Percentiles rank a stretch among this genome's conserved stretches.
These are phyloP conservation scores for Sclerotinia trifoliorum DNA, from an alignment of 2,329 filamentous ascomycete species.

Conservation along the genomic window DNA sequence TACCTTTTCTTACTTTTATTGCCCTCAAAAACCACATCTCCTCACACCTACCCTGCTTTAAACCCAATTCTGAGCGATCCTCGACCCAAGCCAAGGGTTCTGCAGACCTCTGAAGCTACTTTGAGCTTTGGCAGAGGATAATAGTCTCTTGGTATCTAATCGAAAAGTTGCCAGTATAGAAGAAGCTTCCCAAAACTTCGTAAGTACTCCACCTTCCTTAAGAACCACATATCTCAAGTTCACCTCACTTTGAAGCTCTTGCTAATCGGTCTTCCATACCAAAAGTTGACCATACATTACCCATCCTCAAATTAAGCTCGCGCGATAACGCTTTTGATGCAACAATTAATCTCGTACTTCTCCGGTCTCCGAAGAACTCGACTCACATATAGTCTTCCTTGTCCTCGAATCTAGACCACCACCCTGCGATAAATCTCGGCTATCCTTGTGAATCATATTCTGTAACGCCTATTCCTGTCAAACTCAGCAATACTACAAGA, in stretches of 20 bases:
- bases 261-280: neutral
- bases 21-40: fast-evolving
- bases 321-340: neutral
- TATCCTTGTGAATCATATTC: neutral
- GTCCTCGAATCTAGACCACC: neutral
- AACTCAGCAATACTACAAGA: neutral
- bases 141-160: neutral
- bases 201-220: neutral
- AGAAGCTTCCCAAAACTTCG: neutral
- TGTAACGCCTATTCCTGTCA: neutral
- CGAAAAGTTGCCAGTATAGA: neutral
- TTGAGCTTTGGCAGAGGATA: no score
- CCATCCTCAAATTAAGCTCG: no score
- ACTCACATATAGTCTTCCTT: neutral
- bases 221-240: neutral
- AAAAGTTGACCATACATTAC: neutral
- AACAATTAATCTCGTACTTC: neutral
- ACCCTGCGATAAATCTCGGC: neutral
- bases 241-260: neutral
- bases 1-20: neutral
- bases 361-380: no score
- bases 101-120: no score
- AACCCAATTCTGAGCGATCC: neutral
- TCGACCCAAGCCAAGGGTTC: neutral
- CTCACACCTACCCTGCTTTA: neutral